Conservation (phyloP, 108 stramenopile species). For the Cylindrotheca fusiformis region DNA sequence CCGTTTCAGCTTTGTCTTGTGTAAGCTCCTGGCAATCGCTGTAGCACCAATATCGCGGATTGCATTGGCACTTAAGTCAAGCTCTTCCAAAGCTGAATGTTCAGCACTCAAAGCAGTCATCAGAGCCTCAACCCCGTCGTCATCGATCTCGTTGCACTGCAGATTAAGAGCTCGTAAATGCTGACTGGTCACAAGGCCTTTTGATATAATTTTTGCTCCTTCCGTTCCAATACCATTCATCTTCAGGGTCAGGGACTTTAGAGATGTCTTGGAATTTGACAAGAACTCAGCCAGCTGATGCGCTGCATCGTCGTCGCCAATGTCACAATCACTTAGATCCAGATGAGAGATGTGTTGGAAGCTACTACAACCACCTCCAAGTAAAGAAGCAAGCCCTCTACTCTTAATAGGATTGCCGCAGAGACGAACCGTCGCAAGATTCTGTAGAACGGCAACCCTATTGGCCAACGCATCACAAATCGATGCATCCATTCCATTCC, state of each 20-base stretch:
- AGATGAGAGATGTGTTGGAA: not conserved
- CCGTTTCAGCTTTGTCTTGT: not conserved
- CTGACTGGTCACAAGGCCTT: not conserved
- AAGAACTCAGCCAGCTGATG: not conserved
- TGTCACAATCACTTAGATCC: conserved; percentile 11
- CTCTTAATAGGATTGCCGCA: conserved; percentile 7
- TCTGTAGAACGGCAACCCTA: not conserved
- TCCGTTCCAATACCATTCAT: conserved; percentile 11
- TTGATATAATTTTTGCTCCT: not conserved
- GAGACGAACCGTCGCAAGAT: not conserved
- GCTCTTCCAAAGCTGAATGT: not conserved
- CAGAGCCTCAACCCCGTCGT: not conserved
- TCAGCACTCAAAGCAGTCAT: not conserved
- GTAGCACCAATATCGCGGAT: not conserved
- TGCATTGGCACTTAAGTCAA: conserved; percentile 5
- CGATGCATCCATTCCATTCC: conserved; percentile 1
- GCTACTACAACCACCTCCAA: not conserved
- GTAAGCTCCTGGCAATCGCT: not conserved
- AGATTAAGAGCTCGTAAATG: not conserved
- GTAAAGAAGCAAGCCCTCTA: not conserved
- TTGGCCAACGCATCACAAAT: not conserved
- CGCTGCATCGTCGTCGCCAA: conserved; percentile 7
- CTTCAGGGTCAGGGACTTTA: not conserved
- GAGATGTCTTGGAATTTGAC: not conserved
- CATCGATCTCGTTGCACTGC: conserved; percentile 5